phyloP scores from a whole-genome alignment of 192 early-diverging fungal genomes.

The Coemansia nantahalensis region DNA sequence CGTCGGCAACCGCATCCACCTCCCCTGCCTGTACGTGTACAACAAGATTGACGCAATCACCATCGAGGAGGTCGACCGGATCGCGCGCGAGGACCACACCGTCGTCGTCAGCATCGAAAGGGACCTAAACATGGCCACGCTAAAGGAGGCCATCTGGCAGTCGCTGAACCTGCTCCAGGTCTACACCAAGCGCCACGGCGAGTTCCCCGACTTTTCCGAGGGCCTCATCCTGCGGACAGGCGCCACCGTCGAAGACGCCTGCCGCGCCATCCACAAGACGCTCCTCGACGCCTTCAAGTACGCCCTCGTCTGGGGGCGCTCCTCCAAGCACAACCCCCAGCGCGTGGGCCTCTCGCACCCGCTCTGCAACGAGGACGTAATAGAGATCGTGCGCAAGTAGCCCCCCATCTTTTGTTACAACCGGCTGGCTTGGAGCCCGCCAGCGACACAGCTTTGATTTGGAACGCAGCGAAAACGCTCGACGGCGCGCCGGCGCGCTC shows the following conservation, averaged over 20 bases:
- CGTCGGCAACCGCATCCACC: constrained; percentile 94
- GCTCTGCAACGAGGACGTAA: constrained; percentile 93
- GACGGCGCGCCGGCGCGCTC: too few relatives aligned
- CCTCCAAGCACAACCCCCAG: constrained; percentile 97
- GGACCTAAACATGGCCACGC: constrained; percentile 88
- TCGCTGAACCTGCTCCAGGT: constrained; percentile 85
- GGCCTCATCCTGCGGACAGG: constrained; percentile 85
- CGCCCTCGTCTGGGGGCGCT: constrained; percentile 95
- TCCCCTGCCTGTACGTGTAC: constrained; percentile 92
- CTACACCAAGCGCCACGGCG: constrained; percentile 95
- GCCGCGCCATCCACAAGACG: constrained; percentile 85
- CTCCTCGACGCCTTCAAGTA: constrained; percentile 89
- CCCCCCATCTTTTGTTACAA: constrained; percentile 15
- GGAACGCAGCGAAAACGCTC: too few relatives aligned
- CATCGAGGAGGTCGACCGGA: constrained; percentile 90
- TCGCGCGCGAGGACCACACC: constrained; percentile 87
- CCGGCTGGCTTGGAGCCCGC: too few relatives aligned
- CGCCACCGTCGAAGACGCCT: constrained; percentile 80
- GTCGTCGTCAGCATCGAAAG: constrained; percentile 90
- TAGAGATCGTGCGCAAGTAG: constrained; percentile 73
- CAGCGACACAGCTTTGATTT: too few relatives aligned
- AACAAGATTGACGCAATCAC: constrained; percentile 98
- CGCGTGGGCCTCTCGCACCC: constrained; percentile 82
- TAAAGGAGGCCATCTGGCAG: constrained; percentile 90
- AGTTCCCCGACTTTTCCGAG: constrained; percentile 91